phyloP scores from a whole-genome alignment of 768 basidiomycete species.

The Boletus tylopilopsis region DNA sequence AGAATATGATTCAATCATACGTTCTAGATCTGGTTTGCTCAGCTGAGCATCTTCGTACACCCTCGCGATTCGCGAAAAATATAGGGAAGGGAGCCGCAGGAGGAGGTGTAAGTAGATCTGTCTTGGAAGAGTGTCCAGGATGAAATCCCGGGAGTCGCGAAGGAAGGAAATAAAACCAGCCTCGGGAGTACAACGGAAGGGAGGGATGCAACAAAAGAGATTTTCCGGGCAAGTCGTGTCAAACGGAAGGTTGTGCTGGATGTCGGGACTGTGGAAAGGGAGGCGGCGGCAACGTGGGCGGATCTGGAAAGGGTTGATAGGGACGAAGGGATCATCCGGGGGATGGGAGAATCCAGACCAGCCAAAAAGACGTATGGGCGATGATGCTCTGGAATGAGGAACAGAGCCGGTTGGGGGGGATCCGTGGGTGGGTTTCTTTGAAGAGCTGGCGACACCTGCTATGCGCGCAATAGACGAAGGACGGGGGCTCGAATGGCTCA shows the following conservation, averaged over 20 bases:
- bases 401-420: conserved; percentile 28
- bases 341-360: conserved; percentile 51
- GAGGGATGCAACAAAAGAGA: conserved; percentile 22
- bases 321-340: conserved; percentile 53
- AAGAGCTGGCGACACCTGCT: conserved; percentile 1
- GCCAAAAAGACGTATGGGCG: conserved; percentile 58
- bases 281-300: conserved; percentile 20
- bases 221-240: conserved; percentile 23
- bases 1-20: conserved; percentile 41
- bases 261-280: conserved; percentile 21
- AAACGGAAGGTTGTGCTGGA: conserved; percentile 14
- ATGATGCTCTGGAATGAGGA: conserved; percentile 42
- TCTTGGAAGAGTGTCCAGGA: conserved; percentile 38
- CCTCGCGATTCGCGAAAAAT: conserved; percentile 73
- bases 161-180: conserved; percentile 17
- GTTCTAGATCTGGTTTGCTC: conserved; percentile 65
- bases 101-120: conserved; percentile 46
- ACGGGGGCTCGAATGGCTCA: conserved; percentile 5
- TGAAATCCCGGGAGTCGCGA: conserved; percentile 22
- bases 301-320: conserved; percentile 50
- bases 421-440: conserved; percentile 22
- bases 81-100: conserved; percentile 71
- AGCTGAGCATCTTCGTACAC: conserved; percentile 79
- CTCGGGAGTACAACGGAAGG: conserved; percentile 9
- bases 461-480: conserved; percentile 11